These are phyloP conservation scores for Daldinia decipiens DNA, from an alignment of 495 filamentous ascomycete genomes.

Conservation along the genomic window DNA sequence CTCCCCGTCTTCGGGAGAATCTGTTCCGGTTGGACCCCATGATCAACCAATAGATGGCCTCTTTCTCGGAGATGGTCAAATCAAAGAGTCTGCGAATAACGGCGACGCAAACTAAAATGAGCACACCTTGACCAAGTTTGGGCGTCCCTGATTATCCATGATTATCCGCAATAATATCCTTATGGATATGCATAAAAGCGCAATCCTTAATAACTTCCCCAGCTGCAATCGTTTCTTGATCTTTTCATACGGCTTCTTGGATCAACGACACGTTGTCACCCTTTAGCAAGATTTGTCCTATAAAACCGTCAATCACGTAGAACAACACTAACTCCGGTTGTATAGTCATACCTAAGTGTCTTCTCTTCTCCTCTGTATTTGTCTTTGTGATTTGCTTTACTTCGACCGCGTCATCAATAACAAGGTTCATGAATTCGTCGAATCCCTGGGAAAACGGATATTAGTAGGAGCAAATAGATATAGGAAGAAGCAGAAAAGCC, in stretches of 20 bases:
- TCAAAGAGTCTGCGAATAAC: slow-evolving; percentile 49
- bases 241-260: slow-evolving; percentile 62
- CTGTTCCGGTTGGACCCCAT: slow-evolving; percentile 70
- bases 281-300: slow-evolving; percentile 96
- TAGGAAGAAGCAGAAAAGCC: neutral
- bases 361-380: slow-evolving; percentile 76
- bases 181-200: slow-evolving; percentile 2
- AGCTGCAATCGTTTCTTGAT: slow-evolving; percentile 4
- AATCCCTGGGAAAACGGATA: slow-evolving; percentile 70
- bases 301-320: slow-evolving; percentile 44
- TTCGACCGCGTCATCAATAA: slow-evolving; percentile 94
- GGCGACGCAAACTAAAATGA: slow-evolving; percentile 38
- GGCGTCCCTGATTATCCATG: slow-evolving; percentile 8
- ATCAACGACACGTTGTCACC: slow-evolving; percentile 98
- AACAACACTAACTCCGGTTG: slow-evolving; percentile 9
- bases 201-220: slow-evolving; percentile 17
- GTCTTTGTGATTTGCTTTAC: slow-evolving; percentile 86
- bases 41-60: slow-evolving; percentile 60
- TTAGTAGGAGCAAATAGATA: slow-evolving; percentile 20
- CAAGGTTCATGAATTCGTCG: slow-evolving; percentile 99
- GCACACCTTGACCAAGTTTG: slow-evolving; percentile 22
- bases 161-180: slow-evolving; percentile 21
- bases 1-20: slow-evolving; percentile 55
- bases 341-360: slow-evolving; percentile 74
- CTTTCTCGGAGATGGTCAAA: slow-evolving; percentile 58